Percentiles rank a stretch among this genome's conserved stretches.
Conservation (phyloP, 805 yeast genomes). For the Suhomyces kilbournensis region DNA sequence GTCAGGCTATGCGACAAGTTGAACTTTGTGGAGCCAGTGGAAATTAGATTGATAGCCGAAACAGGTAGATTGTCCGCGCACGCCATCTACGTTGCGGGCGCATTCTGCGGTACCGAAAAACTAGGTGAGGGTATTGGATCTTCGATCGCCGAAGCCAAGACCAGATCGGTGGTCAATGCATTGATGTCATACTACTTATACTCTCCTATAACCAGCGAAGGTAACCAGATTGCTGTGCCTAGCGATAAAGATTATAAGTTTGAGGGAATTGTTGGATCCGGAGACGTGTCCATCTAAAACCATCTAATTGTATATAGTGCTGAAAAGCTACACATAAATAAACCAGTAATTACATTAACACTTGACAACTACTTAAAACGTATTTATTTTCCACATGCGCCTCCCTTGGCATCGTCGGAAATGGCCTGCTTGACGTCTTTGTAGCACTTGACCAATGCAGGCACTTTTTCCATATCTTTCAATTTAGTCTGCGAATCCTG, state of each 20-base stretch:
- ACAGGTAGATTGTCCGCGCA: conserved; percentile 84
- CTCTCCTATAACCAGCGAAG: conserved; percentile 59
- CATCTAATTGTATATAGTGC: conserved; percentile 7
- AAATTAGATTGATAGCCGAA: conserved; percentile 78
- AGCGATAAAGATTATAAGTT: conserved; percentile 49
- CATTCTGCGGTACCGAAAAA: conserved; percentile 76
- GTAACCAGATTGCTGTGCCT: conserved; percentile 50
- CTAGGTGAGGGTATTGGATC: conserved; percentile 95
- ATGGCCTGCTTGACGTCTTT: conserved; percentile 7
- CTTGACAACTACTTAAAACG: too few relatives aligned
- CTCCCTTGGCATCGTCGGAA: conserved; percentile 7
- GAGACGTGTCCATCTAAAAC: conserved; percentile 45
- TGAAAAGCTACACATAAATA: not conserved
- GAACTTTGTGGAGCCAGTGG: conserved; percentile 68
- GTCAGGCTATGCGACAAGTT: conserved; percentile 74
- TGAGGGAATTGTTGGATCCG: conserved; percentile 41
- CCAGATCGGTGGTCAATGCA: conserved; percentile 87
- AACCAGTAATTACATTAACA: too few relatives aligned
- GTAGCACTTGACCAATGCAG: conserved; percentile 12
- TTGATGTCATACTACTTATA: conserved; percentile 90
- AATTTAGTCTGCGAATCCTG: conserved; percentile 8
- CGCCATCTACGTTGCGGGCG: conserved; percentile 89
- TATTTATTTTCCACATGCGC: conserved; percentile 13
- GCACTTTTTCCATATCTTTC: conserved; percentile 11
- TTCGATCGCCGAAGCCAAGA: conserved; percentile 85